These are phyloP conservation scores for Arachis monticola DNA, from an alignment of 331 rosid genomes.

Conservation along the genomic window DNA sequence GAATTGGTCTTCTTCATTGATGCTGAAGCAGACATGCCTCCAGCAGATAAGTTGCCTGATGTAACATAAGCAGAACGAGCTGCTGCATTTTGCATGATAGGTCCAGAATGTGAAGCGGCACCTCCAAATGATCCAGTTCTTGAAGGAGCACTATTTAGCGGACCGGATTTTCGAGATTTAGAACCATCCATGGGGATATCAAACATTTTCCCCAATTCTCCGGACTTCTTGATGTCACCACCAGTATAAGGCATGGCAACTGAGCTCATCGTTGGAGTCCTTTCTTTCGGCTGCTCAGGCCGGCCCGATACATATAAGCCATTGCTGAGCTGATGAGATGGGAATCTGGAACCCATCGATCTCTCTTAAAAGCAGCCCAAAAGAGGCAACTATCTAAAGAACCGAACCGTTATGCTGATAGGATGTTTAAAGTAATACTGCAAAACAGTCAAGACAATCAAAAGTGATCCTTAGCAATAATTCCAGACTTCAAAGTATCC, in stretches of 20 bases:
- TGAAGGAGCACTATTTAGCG: conserved; percentile 75
- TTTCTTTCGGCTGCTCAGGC: conserved; percentile 98
- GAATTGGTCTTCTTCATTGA: conserved; percentile 89
- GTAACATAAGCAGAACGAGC: conserved; percentile 76
- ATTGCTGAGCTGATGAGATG: conserved; percentile 99
- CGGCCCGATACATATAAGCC: conserved; percentile 99
- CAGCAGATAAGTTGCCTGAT: conserved; percentile 73
- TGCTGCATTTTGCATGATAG: conserved; percentile 68
- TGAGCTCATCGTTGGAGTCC: conserved; percentile 92
- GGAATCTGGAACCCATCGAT: conserved; percentile 96
- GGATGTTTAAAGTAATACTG: conserved; percentile 48
- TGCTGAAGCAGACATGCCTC: conserved; percentile 73
- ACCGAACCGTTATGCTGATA: conserved; percentile 29
- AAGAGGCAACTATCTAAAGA: conserved; percentile 38
- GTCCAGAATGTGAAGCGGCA: conserved; percentile 91
- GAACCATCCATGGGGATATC: conserved; percentile 91
- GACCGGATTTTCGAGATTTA: conserved; percentile 95
- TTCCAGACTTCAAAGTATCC: not conserved
- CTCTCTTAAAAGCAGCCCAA: conserved; percentile 44
- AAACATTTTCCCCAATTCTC: conserved; percentile 97
- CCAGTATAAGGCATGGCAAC: conserved; percentile 97
- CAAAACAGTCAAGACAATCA: conserved; percentile 31
- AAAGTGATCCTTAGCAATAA: conserved; percentile 26
- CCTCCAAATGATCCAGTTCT: conserved; percentile 98
- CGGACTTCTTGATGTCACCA: conserved; percentile 93